Conservation (phyloP, 2,329 filamentous ascomycete genomes). For the Microthyrium microscopicum region DNA sequence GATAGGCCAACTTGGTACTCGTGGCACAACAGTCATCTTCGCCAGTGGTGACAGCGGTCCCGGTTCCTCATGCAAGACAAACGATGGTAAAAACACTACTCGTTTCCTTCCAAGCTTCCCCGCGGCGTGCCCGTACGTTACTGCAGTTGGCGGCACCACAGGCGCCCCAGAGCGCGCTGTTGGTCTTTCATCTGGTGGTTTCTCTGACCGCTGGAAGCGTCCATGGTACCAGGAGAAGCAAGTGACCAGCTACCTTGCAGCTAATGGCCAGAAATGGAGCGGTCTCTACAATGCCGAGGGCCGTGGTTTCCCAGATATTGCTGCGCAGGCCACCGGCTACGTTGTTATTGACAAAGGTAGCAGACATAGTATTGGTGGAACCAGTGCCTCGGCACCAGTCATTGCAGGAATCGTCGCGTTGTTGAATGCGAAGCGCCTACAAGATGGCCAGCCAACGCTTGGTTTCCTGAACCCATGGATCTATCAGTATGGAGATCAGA, state of each 20-base stretch:
- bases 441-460: slow-evolving; percentile 26
- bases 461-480: slow-evolving; percentile 41
- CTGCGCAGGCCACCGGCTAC: slow-evolving; percentile 5
- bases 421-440: slow-evolving; percentile 39
- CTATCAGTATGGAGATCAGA: slow-evolving; percentile 19
- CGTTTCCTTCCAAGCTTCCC: slow-evolving; percentile 30
- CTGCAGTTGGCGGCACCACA: slow-evolving; percentile 22
- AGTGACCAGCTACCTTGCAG: slow-evolving; percentile 4
- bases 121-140: slow-evolving; percentile 31
- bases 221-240: slow-evolving; percentile 5
- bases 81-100: slow-evolving; percentile 27
- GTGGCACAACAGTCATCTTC: slow-evolving; percentile 24
- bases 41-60: slow-evolving; percentile 23
- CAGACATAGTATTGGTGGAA: neutral
- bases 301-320: slow-evolving; percentile 8
- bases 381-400: slow-evolving; percentile 23
- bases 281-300: slow-evolving; percentile 8
- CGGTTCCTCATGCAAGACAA: slow-evolving; percentile 27
- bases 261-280: slow-evolving; percentile 1
- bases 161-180: slow-evolving; percentile 17
- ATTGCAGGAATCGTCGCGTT: slow-evolving; percentile 38
- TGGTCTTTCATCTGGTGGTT: slow-evolving; percentile 24
- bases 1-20: slow-evolving; percentile 23
- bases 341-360: neutral
- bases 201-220: slow-evolving; percentile 26